Conservation (phyloP, 1,139 yeast genomes). For the Debaryomycetaceae sp. region DNA sequence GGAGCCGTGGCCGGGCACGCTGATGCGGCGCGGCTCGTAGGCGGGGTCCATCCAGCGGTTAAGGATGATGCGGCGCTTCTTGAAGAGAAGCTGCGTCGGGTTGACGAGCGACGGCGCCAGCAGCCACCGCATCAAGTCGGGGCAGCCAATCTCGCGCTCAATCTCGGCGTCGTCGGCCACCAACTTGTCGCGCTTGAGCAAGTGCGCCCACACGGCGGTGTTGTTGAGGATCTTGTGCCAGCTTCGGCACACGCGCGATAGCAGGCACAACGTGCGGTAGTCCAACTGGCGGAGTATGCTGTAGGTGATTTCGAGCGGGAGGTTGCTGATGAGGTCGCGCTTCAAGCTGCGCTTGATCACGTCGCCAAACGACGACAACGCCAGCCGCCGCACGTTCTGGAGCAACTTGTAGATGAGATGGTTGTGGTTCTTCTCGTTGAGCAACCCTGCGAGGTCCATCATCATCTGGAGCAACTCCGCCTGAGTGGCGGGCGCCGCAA, state of each 20-base stretch:
- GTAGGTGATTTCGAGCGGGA: constrained; percentile 77
- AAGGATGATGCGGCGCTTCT: constrained; percentile 60
- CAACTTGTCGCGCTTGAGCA: constrained; percentile 52
- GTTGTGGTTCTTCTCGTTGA: constrained; percentile 37
- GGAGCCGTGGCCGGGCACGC: constrained; percentile 65
- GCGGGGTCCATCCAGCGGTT: constrained; percentile 80
- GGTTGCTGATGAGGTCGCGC: constrained; percentile 63
- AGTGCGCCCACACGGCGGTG: constrained; percentile 56
- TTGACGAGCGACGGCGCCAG: constrained; percentile 18
- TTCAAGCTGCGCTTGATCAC: constrained; percentile 57
- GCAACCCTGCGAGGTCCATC: constrained; percentile 28
- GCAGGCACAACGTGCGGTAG: constrained; percentile 54
- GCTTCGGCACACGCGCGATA: constrained; percentile 59
- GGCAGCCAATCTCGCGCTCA: constrained; percentile 27
- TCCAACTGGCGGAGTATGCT: constrained; percentile 68
- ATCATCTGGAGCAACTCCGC: constrained; percentile 36
- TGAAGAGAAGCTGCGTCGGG: constrained; percentile 54
- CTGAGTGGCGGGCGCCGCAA: constrained; percentile 34
- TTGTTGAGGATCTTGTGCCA: constrained; percentile 68
- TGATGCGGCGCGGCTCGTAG: constrained; percentile 64
- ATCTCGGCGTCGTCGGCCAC: constrained; percentile 36
- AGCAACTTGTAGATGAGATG: constrained; percentile 59
- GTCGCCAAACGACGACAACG: constrained; percentile 64
- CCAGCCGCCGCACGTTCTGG: constrained; percentile 59
- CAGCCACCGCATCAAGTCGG: constrained; percentile 33